Percentiles rank a stretch among this genome's conserved stretches.
These are phyloP conservation scores for Curvularia sp. DNA, from an alignment of 2,329 filamentous ascomycete genomes.

Conservation along the genomic window DNA sequence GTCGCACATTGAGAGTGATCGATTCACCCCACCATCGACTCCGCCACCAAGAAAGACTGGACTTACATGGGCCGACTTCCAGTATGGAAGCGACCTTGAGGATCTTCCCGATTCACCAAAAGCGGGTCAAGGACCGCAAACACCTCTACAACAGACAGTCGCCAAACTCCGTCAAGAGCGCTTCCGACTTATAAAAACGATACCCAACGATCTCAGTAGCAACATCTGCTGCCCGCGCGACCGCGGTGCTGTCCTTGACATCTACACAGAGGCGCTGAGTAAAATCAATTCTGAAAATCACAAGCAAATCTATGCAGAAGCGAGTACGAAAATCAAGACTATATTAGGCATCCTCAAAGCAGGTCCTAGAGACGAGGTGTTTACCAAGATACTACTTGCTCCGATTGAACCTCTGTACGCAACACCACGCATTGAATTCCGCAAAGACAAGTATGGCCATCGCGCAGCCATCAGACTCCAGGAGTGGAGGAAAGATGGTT, in stretches of 20 bases:
- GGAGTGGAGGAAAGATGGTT: slow-evolving; percentile 29
- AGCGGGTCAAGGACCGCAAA: not conserved
- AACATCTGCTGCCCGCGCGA: not conserved
- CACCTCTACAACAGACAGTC: not conserved
- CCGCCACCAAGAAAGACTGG: not conserved
- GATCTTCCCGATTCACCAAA: not conserved
- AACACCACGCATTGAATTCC: slow-evolving; percentile 20
- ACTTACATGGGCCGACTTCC: not conserved
- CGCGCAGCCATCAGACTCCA: slow-evolving; percentile 16
- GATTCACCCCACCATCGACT: not conserved
- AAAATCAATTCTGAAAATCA: not conserved
- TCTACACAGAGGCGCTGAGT: not conserved
- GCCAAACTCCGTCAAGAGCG: not conserved
- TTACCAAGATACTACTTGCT: slow-evolving; percentile 8
- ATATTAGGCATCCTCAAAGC: slow-evolving; percentile 17
- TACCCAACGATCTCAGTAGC: not conserved
- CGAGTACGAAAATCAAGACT: slow-evolving; percentile 10
- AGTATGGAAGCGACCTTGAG: not conserved
- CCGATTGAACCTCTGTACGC: slow-evolving; percentile 30
- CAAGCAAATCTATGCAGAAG: slow-evolving; percentile 13
- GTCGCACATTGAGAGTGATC: not conserved
- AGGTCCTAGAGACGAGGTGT: slow-evolving; percentile 16
- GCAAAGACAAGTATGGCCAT: slow-evolving; percentile 1
- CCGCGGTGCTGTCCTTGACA: not conserved
- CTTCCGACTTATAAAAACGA: not conserved